Percentiles rank a stretch among this genome's conserved stretches.
Evolutionary conservation across 352 stramenopile genomes (phyloP).

Genomic region (Phytophthora podocarpi): DNA sequence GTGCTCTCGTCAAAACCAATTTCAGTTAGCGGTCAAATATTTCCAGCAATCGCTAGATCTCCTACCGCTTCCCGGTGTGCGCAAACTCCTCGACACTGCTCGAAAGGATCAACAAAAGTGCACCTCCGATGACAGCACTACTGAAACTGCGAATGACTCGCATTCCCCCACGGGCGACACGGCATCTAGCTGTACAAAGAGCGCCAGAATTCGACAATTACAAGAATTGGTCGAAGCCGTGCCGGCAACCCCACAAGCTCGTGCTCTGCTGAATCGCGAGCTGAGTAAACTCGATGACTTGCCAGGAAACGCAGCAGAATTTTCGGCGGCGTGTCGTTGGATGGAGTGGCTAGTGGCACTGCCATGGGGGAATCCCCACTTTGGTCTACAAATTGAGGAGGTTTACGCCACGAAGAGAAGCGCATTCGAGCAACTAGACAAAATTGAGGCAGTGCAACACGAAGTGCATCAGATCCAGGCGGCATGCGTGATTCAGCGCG

Average conservation of each 20-base stretch:
- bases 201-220: constrained; percentile 28
- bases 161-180: too few relatives aligned
- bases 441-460: constrained; percentile 38
- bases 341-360: constrained; percentile 64
- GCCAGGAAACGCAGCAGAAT: too few relatives aligned
- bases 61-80: constrained; percentile 60
- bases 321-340: constrained; percentile 46
- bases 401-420: constrained; percentile 28
- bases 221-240: constrained; percentile 28
- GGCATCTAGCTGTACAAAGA: too few relatives aligned
- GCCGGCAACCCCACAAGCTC: constrained; percentile 30
- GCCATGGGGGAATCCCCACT: constrained; percentile 47
- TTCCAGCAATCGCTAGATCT: constrained; percentile 66
- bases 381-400: constrained; percentile 24
- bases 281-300: constrained; percentile 47
- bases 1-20: constrained; percentile 51
- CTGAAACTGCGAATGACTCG: too few relatives aligned
- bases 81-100: constrained; percentile 44
- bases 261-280: constrained; percentile 49
- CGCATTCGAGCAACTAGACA: constrained; percentile 50
- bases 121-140: too few relatives aligned
- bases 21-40: constrained; percentile 54
- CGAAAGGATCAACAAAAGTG: too few relatives aligned
- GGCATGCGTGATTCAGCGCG: constrained; percentile 45
- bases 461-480: constrained; percentile 21